phyloP scores from a whole-genome alignment of 805 yeast genomes.

The Clavispora phyllophila region DNA sequence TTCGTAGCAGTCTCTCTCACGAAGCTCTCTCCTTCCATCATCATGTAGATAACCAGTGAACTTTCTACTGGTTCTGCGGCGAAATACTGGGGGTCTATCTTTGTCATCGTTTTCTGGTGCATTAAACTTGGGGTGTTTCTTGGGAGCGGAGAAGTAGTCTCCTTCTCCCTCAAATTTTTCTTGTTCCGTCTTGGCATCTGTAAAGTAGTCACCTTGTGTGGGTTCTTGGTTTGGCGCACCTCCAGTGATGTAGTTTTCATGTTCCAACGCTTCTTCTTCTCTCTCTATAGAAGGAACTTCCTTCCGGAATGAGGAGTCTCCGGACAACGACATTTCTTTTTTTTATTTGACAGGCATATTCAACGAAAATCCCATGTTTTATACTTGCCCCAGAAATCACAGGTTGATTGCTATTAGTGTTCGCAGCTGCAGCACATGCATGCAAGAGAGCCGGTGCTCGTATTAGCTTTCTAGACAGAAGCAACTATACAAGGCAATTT shows the following conservation, averaged over 20 bases:
- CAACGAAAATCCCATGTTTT: background rate
- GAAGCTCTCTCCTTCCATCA: slow-evolving; percentile 24
- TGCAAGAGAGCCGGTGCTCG: too few relatives aligned
- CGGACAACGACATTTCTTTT: background rate
- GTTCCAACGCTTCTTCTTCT: background rate
- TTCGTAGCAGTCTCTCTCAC: slow-evolving; percentile 32
- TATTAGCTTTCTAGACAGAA: too few relatives aligned
- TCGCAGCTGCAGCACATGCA: too few relatives aligned
- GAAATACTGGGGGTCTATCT: background rate
- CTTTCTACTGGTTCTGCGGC: background rate
- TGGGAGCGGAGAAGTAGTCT: background rate
- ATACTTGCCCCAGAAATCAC: background rate
- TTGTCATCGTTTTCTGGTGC: background rate
- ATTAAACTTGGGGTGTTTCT: background rate
- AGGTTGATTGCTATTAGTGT: too few relatives aligned
- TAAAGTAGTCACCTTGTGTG: background rate
- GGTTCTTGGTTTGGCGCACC: background rate
- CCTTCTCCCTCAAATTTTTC: too few relatives aligned
- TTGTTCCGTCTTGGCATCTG: background rate
- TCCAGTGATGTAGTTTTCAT: background rate
- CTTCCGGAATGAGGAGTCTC: background rate
- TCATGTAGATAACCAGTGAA: slow-evolving; percentile 16
- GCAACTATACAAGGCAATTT: too few relatives aligned
- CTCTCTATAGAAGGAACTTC: background rate
- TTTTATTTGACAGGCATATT: too few relatives aligned